Base-by-base conservation (phyloP, 2,329 filamentous ascomycete species). In the Microcyclosporella mali region DNA sequence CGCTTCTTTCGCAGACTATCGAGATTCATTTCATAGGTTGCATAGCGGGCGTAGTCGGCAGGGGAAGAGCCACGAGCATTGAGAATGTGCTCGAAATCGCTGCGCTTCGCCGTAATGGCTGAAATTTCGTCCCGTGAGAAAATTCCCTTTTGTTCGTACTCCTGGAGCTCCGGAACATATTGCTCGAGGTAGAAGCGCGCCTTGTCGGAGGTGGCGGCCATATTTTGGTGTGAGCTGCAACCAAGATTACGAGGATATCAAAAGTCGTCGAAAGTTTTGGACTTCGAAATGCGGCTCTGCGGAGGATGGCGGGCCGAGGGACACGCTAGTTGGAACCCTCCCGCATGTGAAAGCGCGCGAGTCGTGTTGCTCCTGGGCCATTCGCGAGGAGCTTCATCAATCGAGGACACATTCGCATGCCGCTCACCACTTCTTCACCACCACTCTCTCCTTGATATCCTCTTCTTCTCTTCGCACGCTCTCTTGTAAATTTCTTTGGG, bases 161-260 rank as follows among this genome's bases (percentile, higher is more conserved):
- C 88, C 50, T 88, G 87, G 44, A 98, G 77, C 66, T 97, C 89
- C 12, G 89, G 88, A 33, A 95, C 86, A 2, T 85, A 84, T 56
- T 90, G 84, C 71, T 98, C 92, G 52, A 97, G 78, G 67, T 86
- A 95, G 69, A 90, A 97, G 45, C 90, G 86, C 43, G 90, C 92
- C 69, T 95, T 97, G 61, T 97, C 92, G 51, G 85, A 84, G 45
- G 92, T 83, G 32, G 81, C 84, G 1, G 88, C 79, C 88, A 95
- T 94, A 15, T 33, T 33, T 25, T 9, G 21, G n/a, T n/a, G n/a
- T n/a, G n/a, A n/a, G n/a, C n/a, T n/a, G n/a, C n/a, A n/a, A n/a
- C n/a, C n/a, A n/a, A n/a, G n/a, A n/a, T n/a, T n/a, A 25, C 27
- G 21, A 29, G 25, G 40, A 35, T 40, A n/a, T n/a, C n/a, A n/a